Evolutionary conservation across 129 eudicot genomes (phyloP), one percentile per base, ranked within the genome.

Genomic region (Ambrosia trifida): DNA sequence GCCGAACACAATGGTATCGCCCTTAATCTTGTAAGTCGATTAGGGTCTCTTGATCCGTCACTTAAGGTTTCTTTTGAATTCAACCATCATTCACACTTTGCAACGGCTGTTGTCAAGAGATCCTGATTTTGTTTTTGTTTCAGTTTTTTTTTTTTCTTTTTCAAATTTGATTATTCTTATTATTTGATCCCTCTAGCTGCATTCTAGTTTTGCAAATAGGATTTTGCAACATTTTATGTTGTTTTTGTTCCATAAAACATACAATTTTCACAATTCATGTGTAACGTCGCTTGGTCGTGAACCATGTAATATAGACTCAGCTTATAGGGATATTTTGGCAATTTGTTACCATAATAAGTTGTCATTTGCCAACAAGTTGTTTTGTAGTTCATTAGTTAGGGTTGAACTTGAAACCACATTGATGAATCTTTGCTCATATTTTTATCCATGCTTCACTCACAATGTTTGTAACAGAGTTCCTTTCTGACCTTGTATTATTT

Each of bases 1-100:
- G 98, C 98, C 5, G 98, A 93, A 74, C 98, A 86, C 78, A 93
- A 93, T 58, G 82, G 75, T 24, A 76, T 89, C 9, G 98, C 98
- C 28, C 78, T 89, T 24, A 93, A 87, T 77, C 84, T 93, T 47
- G 80, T 93, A 50, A 79, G 82, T 69, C 85, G 87, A 54, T 72
- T 93, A 76, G 96, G 92, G 62, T 69, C 84, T 59, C 85, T 79
- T 45, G 98, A 93, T 70, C 95, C 95, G 56, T 76, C 95, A 13
- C 95, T 93, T 4, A 93, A 89, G 69, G 83, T 89, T 50, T 80
- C 84, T 35, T 89, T 93, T 41, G 96, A 93, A 72, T 89, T 89
- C 81, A 85, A 64, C 66, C 83, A 87, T 66, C 98, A 93, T 67
- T 91, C 90, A 38, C 87, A 85, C 68, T 89, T 89, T 82, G 96